These are phyloP conservation scores for Crithidia thermophila DNA, from an alignment of 208 protist species.

Conservation along the genomic window DNA sequence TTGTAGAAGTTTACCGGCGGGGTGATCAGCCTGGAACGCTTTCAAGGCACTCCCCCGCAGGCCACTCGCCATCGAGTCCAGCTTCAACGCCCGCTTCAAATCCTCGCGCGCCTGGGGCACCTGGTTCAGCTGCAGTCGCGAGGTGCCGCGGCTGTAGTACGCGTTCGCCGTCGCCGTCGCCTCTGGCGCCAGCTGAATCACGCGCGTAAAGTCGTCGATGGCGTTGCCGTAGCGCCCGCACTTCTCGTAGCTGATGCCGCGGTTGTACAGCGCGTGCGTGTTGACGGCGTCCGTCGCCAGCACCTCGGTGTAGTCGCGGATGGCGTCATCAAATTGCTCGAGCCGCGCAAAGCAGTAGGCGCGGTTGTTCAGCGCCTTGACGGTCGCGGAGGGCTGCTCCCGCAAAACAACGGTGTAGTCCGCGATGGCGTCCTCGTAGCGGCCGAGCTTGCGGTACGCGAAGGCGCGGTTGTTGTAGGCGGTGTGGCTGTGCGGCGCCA, in stretches of 20 bases:
- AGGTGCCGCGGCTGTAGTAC: slow-evolving; percentile 85
- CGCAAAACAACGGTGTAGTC: slow-evolving; percentile 65
- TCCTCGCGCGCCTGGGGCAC: slow-evolving; percentile 25
- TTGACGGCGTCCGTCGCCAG: slow-evolving; percentile 63
- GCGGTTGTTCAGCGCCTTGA: slow-evolving; percentile 83
- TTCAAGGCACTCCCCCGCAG: slow-evolving; percentile 22
- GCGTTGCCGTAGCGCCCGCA: slow-evolving; percentile 67
- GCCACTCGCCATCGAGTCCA: slow-evolving; percentile 22
- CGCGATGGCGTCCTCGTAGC: slow-evolving; percentile 47
- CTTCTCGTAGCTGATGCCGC: slow-evolving; percentile 85
- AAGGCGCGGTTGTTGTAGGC: slow-evolving; percentile 64
- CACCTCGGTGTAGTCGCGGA: slow-evolving; percentile 79
- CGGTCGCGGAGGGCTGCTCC: slow-evolving; percentile 19
- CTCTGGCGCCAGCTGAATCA: slow-evolving; percentile 69
- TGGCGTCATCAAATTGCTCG: slow-evolving; percentile 61
- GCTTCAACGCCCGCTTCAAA: slow-evolving; percentile 24
- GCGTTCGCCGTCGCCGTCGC: slow-evolving; percentile 64
- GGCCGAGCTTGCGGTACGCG: slow-evolving; percentile 70
- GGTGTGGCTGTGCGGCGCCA: slow-evolving; percentile 35
- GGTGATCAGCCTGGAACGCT: slow-evolving; percentile 22
- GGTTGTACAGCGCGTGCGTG: slow-evolving; percentile 84
- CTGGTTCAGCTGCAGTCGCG: slow-evolving; percentile 36
- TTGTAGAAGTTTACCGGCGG: slow-evolving; percentile 17
- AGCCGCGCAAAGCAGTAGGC: slow-evolving; percentile 77
- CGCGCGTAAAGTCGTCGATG: slow-evolving; percentile 72